Conservation (phyloP, 352 stramenopile species). For the Phytophthora meadii region DNA sequence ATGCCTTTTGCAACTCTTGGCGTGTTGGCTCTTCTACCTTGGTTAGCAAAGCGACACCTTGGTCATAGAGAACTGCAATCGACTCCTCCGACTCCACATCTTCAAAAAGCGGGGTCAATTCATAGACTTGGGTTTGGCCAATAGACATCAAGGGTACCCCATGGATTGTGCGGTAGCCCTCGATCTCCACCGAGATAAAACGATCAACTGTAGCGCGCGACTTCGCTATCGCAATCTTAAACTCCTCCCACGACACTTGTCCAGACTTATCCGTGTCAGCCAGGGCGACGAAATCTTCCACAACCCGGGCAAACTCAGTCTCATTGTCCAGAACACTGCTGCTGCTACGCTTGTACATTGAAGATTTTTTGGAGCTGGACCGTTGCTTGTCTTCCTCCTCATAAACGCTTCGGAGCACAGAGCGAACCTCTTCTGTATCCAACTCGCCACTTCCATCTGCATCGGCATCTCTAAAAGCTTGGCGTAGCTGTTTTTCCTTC, state of each 20-base stretch:
- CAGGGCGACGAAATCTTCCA: constrained; percentile 82
- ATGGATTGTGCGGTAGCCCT: constrained; percentile 73
- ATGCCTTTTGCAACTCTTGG: constrained; percentile 75
- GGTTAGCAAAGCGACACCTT: constrained; percentile 70
- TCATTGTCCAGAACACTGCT: constrained; percentile 66
- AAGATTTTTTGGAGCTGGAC: constrained; percentile 38
- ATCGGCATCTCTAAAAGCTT: constrained; percentile 82
- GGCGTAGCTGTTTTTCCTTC: constrained; percentile 88
- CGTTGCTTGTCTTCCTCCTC: constrained; percentile 72
- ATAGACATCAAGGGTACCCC: constrained; percentile 72
- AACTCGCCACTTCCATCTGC: constrained; percentile 79
- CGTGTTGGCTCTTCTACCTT: constrained; percentile 63
- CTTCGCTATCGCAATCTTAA: constrained; percentile 85
- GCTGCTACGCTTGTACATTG: constrained; percentile 45
- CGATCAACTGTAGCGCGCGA: constrained; percentile 71
- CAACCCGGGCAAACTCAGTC: constrained; percentile 56
- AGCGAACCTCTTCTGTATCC: constrained; percentile 77
- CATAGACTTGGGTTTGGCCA: constrained; percentile 80
- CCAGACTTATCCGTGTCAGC: constrained; percentile 83
- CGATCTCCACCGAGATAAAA: constrained; percentile 80
- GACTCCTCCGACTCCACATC: constrained; percentile 75
- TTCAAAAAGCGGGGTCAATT: constrained; percentile 76
- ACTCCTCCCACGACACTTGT: constrained; percentile 87
- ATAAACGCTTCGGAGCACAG: constrained; percentile 75
- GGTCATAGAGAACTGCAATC: constrained; percentile 73